A percentile compares a stretch with the other conserved stretches of the same genome.
phyloP scores from a whole-genome alignment of 257 asterid genomes.

The Catharanthus roseus region DNA sequence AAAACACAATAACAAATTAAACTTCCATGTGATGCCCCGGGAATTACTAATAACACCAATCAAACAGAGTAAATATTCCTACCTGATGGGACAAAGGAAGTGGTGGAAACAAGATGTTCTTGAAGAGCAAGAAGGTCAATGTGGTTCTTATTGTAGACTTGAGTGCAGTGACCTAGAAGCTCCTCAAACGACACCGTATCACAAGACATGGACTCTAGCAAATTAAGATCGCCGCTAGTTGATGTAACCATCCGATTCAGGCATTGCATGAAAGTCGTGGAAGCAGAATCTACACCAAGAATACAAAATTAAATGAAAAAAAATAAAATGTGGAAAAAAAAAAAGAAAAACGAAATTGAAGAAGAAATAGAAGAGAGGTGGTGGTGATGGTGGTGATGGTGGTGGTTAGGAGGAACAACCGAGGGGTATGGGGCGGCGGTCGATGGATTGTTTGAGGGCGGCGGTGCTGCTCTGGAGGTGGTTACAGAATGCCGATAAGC shows the following conservation, averaged over 20 bases:
- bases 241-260: constrained; percentile 53
- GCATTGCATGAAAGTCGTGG: constrained; percentile 71
- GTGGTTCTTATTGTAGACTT: constrained; percentile 68
- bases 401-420: constrained; percentile 44
- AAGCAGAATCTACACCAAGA: constrained; percentile 60
- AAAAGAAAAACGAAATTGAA: neutral
- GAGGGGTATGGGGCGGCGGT: constrained; percentile 86
- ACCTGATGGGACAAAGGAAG: constrained; percentile 25
- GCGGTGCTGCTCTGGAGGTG: constrained; percentile 63
- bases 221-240: constrained; percentile 58
- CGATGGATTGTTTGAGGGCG: constrained; percentile 73
- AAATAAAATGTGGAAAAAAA: neutral
- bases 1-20: neutral
- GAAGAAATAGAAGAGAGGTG: neutral
- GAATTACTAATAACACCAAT: neutral
- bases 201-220: constrained; percentile 79
- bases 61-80: constrained; percentile 17
- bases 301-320: neutral
- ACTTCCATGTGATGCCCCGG: neutral
- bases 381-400: no score
- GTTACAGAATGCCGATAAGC: constrained; percentile 67
- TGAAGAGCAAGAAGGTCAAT: constrained; percentile 44
- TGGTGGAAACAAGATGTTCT: constrained; percentile 39
- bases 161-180: constrained; percentile 84
- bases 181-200: constrained; percentile 95